Conservation (phyloP, 2,329 filamentous ascomycete species). For the Arachnomyces sp. region DNA sequence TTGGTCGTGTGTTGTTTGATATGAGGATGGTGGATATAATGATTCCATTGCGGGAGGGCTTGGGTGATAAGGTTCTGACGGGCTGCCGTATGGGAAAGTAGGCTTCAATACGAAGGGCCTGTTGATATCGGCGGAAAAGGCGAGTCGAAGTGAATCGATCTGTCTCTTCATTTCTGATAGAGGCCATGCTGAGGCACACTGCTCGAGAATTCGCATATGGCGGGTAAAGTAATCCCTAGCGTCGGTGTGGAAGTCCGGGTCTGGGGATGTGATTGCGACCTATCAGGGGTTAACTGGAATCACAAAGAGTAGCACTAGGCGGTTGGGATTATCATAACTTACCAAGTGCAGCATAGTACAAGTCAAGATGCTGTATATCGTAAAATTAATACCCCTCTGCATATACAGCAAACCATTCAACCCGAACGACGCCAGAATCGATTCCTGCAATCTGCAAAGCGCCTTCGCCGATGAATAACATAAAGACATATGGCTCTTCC, state of each 20-base stretch:
- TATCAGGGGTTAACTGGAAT: slow-evolving; percentile 28
- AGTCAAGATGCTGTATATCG: slow-evolving; percentile 83
- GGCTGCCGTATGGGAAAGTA: slow-evolving; percentile 78
- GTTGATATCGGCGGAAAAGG: slow-evolving; percentile 77
- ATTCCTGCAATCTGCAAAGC: slow-evolving; percentile 80
- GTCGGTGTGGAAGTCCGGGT: slow-evolving; percentile 76
- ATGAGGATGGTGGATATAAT: slow-evolving; percentile 42
- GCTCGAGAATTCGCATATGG: slow-evolving; percentile 89
- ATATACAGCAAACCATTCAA: slow-evolving; percentile 78
- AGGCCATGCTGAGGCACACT: slow-evolving; percentile 71
- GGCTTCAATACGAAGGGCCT: slow-evolving; percentile 85
- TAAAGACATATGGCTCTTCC: slow-evolving; percentile 80
- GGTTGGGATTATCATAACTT: slow-evolving; percentile 35
- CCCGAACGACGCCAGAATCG: slow-evolving; percentile 66
- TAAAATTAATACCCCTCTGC: slow-evolving; percentile 90
- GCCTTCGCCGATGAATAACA: slow-evolving; percentile 79
- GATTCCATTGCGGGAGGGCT: slow-evolving; percentile 49
- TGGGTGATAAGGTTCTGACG: slow-evolving; percentile 54
- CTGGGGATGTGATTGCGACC: slow-evolving; percentile 89
- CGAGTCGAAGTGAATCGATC: slow-evolving; percentile 78
- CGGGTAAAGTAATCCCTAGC: slow-evolving; percentile 82
- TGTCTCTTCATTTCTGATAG: slow-evolving; percentile 86
- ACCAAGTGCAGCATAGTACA: slow-evolving; percentile 92
- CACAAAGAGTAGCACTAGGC: slow-evolving; percentile 1
- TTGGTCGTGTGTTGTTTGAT: slow-evolving; percentile 44